A percentile compares a stretch with the other conserved stretches of the same genome.
phyloP scores from a whole-genome alignment of 2,329 filamentous ascomycete genomes.

The Apiospora pterosperma region DNA sequence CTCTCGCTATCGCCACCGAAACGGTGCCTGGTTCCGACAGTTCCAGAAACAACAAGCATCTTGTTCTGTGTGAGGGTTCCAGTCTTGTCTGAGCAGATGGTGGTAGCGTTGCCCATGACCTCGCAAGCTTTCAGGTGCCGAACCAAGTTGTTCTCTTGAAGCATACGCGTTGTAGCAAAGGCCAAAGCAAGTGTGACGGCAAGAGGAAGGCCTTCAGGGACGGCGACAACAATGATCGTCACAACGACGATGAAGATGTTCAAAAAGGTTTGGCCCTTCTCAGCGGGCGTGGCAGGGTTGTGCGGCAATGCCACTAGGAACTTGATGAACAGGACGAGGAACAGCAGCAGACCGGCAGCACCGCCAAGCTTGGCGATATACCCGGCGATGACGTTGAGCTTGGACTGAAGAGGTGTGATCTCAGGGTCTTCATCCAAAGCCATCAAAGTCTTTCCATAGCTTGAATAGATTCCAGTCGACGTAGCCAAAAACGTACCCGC shows the following conservation, averaged over 20 bases:
- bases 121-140: constrained; percentile 75
- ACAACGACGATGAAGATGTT: constrained; percentile 76
- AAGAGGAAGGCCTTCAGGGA: constrained; percentile 73
- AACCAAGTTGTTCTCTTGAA: constrained; percentile 74
- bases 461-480: constrained; percentile 69
- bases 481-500: constrained; percentile 73
- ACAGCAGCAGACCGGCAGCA: constrained; percentile 72
- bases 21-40: constrained; percentile 51
- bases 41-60: constrained; percentile 63
- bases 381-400: constrained; percentile 70
- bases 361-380: constrained; percentile 78
- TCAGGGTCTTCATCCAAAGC: constrained; percentile 70
- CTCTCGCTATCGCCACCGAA: constrained; percentile 40
- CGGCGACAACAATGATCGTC: constrained; percentile 76
- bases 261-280: constrained; percentile 76
- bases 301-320: constrained; percentile 69
- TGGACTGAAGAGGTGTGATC: constrained; percentile 73
- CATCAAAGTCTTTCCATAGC: constrained; percentile 73
- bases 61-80: constrained; percentile 66
- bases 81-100: constrained; percentile 67
- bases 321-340: constrained; percentile 81
- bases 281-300: constrained; percentile 52
- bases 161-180: constrained; percentile 74
- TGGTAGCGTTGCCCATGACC: constrained; percentile 77
- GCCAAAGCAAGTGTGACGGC: constrained; percentile 76